phyloP scores from a whole-genome alignment of 2,329 filamentous ascomycete genomes.

The Lachnellula cervina region DNA sequence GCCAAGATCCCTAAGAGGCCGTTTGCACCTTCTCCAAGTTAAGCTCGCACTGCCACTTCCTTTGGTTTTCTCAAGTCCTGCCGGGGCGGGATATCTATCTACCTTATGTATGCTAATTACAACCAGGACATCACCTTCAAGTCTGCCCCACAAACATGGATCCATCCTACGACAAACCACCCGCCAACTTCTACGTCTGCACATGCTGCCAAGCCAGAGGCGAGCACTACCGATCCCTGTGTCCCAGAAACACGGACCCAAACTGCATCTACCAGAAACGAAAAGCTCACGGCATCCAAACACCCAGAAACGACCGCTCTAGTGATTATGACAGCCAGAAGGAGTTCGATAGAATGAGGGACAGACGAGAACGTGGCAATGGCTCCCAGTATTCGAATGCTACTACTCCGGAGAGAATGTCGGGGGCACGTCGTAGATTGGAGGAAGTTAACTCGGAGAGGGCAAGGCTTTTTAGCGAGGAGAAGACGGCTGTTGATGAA shows the following conservation, averaged over 20 bases:
- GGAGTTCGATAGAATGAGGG: conserved; percentile 1
- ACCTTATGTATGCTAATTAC: not conserved
- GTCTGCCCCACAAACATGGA: conserved; percentile 41
- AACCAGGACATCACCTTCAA: conserved; percentile 36
- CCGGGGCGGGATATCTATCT: not conserved
- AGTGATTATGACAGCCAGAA: not conserved
- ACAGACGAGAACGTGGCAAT: not conserved
- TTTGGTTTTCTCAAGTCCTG: not conserved
- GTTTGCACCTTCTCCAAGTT: not conserved
- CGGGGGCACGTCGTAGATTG: not conserved
- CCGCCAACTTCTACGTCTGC: conserved; percentile 32
- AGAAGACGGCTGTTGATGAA: not conserved
- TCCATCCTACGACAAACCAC: conserved; percentile 33
- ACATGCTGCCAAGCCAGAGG: conserved; percentile 32
- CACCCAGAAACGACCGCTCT: not conserved
- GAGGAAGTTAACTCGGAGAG: not conserved
- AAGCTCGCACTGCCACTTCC: not conserved
- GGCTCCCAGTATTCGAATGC: not conserved
- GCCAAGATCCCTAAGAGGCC: not conserved
- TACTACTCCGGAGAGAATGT: not conserved
- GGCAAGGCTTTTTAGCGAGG: not conserved
- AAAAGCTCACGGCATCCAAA: conserved; percentile 11
- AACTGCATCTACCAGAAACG: conserved; percentile 34
- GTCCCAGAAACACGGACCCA: conserved; percentile 33
- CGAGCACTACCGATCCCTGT: conserved; percentile 35